Base-by-base conservation (phyloP, 805 yeast species). In the Candida taoyuanica region DNA sequence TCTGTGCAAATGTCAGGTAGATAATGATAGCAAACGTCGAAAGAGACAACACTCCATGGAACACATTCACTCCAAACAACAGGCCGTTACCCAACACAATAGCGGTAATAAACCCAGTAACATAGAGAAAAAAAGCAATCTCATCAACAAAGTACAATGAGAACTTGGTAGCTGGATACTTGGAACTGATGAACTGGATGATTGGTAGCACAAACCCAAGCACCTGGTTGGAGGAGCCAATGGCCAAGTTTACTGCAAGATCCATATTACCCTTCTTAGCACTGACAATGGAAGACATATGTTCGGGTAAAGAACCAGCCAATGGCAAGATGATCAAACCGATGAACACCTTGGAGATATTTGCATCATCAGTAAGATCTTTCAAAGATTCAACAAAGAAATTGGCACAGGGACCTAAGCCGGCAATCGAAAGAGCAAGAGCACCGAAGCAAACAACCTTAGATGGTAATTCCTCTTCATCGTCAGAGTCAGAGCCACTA, bases 241-340 rank as follows among this genome's bases (percentile, higher is more conserved):
- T 45, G 14, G 50, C 33, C 17, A 50, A 27, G 33, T 47, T 49
- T 2, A 50, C 24, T 5, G 55, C 40, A 2, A 50, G 29, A 25
- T 50, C 55, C 43, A 50, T 39, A 21, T 47, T 47, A 3, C 53
- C 52, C 36, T 47, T 50, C 29, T 42, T 42, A 3, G 55, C 55
- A 35, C 45, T 38, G 29, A 45, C 34, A 17, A 50, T 32, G 1
- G 53, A 44, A 5, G 55, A 48, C 17, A 47, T 40, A 27, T 50
- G 55, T 31, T 50, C 55, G 4, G 55, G 55, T 8, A 50, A 23
- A 5, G 53, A 48, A 23, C 55, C 55, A 2, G 53, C 55, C 13
- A 49, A 31, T 26, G 53, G 55, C 15, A 51, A 15, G 31, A 51
- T 47, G 34, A 49, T 51, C 27, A 49, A 34, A 28, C 55, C 55